Percentiles rank a stretch among this genome's conserved stretches.
phyloP scores from a whole-genome alignment of 2,329 filamentous ascomycete genomes.

The Epichloe sp. region DNA sequence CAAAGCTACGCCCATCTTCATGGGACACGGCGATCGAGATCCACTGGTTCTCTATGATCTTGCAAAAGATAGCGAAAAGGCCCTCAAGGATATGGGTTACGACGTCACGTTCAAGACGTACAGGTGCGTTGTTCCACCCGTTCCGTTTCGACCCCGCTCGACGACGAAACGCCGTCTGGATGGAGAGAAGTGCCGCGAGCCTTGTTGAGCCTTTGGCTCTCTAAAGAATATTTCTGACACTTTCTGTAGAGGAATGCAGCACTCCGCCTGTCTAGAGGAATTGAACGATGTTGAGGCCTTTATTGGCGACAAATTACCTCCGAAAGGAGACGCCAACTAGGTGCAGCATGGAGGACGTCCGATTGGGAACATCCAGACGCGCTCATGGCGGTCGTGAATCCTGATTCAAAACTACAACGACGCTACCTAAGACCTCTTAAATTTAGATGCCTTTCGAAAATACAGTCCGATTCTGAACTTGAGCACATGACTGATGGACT shows the following conservation, averaged over 20 bases:
- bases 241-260: conserved; percentile 46
- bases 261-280: conserved; percentile 66
- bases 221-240: conserved; percentile 1
- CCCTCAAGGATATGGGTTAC: conserved; percentile 56
- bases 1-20: conserved; percentile 68
- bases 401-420: background rate
- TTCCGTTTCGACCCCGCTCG: background rate
- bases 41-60: conserved; percentile 56
- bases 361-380: background rate
- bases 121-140: conserved; percentile 29
- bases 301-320: conserved; percentile 32
- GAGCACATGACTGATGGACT: background rate
- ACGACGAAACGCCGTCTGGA: background rate
- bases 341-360: background rate
- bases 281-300: conserved; percentile 66
- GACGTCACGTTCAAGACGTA: conserved; percentile 68
- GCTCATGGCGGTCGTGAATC: no score
- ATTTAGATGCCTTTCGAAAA: background rate
- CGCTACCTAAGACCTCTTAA: background rate
- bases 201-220: background rate
- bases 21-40: conserved; percentile 78
- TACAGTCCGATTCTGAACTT: background rate
- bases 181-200: background rate
- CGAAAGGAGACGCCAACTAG: conserved; percentile 9
- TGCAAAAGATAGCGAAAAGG: conserved; percentile 53